Evolutionary conservation across 2,329 filamentous ascomycete genomes (phyloP), one percentile per base, ranked within the genome.

Genomic region (Apiospora rasikravindrae): DNA sequence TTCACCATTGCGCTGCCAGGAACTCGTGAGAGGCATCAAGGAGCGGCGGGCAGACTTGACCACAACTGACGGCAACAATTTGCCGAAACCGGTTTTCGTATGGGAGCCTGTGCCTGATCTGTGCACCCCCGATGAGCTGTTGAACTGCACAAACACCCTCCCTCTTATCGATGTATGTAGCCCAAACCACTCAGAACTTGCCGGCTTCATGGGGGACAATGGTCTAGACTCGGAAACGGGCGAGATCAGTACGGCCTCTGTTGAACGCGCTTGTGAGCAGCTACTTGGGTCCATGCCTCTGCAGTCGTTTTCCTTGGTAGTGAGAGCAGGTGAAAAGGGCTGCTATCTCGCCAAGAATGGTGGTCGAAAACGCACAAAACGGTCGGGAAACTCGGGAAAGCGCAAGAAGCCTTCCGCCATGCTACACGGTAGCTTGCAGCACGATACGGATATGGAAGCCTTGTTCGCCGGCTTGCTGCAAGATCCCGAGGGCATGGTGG

Each of bases 101-200:
- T 99, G 96, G 96, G 96, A 99, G 81, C 96, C 96, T 0, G 93
- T 98, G 1, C 96, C 96, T 1, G 94, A 98, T 81, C 87, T 94
- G 0, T 98, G 95, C 81, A 92, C 89, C 0, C 91, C 94, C 0
- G 89, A 91, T 57, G 88, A 92, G 79, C 83, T 92, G 40, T 84
- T 91, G 14, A 90, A 91, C 77, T 90, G 87, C 80, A 91, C 89
- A 69, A 91, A 91, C 75, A 88, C 88, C 14, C 83, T 92, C 16
- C 88, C 88, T 0, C 81, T 90, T 22, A 84, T 92, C 71, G 90
- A 92, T 75, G 83, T 92, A 71, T 90, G 89, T 81, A 90, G 88
- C 75, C 96, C 96, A 0, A 99, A 99, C 79, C 94, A 97, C 80
- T 85, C 91, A 33, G 96, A 99, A 81, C 88, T 99, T n/a, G 94